Evolutionary conservation across 2,329 filamentous ascomycete genomes (phyloP), one percentile per base, ranked within the genome.

Genomic region (Epichloe hybrida): DNA sequence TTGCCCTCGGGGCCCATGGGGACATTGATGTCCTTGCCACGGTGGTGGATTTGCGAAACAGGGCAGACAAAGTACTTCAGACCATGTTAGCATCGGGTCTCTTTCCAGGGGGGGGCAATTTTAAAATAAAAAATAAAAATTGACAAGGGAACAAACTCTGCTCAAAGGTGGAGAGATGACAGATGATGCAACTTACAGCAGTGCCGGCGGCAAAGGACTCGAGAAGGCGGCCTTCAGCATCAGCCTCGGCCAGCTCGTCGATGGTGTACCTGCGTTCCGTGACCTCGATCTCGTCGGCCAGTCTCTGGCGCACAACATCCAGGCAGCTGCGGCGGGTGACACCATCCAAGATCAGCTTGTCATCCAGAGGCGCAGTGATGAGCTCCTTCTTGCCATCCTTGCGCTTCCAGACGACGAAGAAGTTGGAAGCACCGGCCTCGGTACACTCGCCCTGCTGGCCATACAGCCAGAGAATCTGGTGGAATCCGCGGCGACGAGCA

Each of bases 381-480:
- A 96, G 74, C 58, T 83, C 77, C 63, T 74, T 77, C 45, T 75
- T 77, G 56, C 66, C 66, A 37, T 69, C 66, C 58, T 64, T 67
- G 51, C 66, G 65, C 62, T 74, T 77, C 86, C 85, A 89, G 12
- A 95, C 72, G 7, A 95, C 74, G 62, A 96, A 95, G 71, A 95
- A 95, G 70, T 96, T 96, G 61, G 81, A 87, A 12, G 88, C 90
- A 4, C 90, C 90, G 2, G 90, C 90, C 72, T 96, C 90, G 2
- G 90, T 96, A 56, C 94, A 90, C 63, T 80, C 79, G 49, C 79
- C 79, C 58, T 91, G 76, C 40, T 79, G 67, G 1, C 88, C 88
- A 61, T 95, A 93, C 48, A 96, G 76, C 90, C 90, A 96, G n/a
- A 96, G 77, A 51, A 96, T 84, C 74, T 96, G 91, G 62, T 91